Evolutionary conservation across 352 stramenopile species (phyloP), one percentile per base, ranked within the genome.

Genomic region (Globisporangium nunn): DNA sequence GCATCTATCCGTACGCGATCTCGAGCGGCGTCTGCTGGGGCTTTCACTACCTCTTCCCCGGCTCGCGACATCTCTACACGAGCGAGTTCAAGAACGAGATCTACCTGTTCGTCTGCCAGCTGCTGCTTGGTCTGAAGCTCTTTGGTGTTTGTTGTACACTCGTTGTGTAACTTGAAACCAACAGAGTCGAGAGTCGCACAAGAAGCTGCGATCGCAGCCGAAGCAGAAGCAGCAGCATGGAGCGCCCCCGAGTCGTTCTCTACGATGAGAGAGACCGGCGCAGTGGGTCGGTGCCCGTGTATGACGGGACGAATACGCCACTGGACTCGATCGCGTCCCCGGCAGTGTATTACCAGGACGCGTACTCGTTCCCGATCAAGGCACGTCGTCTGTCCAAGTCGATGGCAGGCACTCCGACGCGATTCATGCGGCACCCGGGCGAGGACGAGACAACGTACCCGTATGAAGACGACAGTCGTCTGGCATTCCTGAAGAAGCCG

Each of bases 1-100:
- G 80, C 23, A 74, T 94, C n/a, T 95, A 93, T 53, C 87, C 86
- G 44, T 96, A 93, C 62, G 79, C 85, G 1, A 64, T 96, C 53
- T 73, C 84, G 2, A 91, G 87, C 33, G 71, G 67, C 8, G 75
- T 95, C 30, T 88, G 78, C 63, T 93, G 77, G 72, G 85, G 81
- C 6, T 92, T 96, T 54, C 72, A 93, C 67, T 95, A 95, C 52
- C 68, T 93, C 8, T 96, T 93, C 61, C 85, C 87, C 2, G 87
- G 84, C 6, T 95, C 86, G 5, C 75, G 87, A 2, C 84, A 94
- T 46, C 60, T 96, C n/a, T 96, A 95, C 67, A 74, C 74, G 11
- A 59, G 68, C 37, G 73, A 81, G 17, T 93, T 96, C 61, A 95
- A 95, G 71, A 85, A 78, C 57, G 65, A 85, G 12, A 55, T 89